A percentile compares a stretch with the other conserved stretches of the same genome.
Conservation (phyloP, 306 rosid genomes). For the Dryas drummondii region DNA sequence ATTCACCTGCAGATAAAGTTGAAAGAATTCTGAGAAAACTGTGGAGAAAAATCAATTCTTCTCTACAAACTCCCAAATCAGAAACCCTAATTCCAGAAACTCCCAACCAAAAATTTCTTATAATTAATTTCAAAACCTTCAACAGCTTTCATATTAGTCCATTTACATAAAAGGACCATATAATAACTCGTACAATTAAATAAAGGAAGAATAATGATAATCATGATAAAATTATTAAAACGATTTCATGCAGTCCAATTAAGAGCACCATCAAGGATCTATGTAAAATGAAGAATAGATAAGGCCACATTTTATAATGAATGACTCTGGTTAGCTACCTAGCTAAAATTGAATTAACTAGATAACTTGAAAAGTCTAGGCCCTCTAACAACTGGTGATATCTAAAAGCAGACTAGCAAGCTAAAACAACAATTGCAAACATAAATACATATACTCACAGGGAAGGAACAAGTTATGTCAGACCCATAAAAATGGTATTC, state of each 20-base stretch:
- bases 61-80: too few relatives aligned
- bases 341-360: background rate
- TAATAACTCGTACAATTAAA: background rate
- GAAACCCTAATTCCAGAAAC: too few relatives aligned
- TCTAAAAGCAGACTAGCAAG: background rate
- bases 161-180: background rate
- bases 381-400: background rate
- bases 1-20: conserved; percentile 60
- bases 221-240: background rate
- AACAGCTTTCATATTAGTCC: background rate
- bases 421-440: conserved; percentile 18
- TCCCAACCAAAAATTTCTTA: too few relatives aligned
- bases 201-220: background rate
- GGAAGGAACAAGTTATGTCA: conserved; percentile 92
- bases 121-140: too few relatives aligned
- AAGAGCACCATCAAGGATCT: background rate
- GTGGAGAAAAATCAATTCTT: background rate
- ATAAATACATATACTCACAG: conserved; percentile 54
- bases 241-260: background rate
- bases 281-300: background rate
- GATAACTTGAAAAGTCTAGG: background rate
- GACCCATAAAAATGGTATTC: conserved; percentile 92
- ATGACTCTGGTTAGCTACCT: background rate
- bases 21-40: conserved; percentile 10
- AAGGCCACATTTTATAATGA: background rate